Base-by-base conservation (phyloP, 106 monocot species). In the Acanthochlamys bracteata region DNA sequence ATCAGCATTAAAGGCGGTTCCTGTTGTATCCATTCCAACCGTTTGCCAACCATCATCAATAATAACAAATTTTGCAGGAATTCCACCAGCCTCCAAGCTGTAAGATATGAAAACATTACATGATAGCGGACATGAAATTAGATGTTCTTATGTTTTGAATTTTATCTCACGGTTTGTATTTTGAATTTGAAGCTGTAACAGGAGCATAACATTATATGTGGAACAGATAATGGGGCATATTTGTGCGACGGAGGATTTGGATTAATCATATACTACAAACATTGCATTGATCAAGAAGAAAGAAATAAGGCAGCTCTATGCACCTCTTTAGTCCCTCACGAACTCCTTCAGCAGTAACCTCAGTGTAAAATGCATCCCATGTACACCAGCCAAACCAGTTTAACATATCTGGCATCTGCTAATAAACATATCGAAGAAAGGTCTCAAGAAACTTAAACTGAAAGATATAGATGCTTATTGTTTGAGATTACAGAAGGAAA, bases 301-400 rank as follows among this genome's bases (percentile, higher is more conserved):
- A 54, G 2, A 33, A 16, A 68, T 23, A 60, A 20, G 17, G 10
- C 61, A 60, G 17, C 11, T 13, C 10, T 53, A 55, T 45, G 55
- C 22, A 90, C 90, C 85, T 89, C 63, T 84, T 62, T 13, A 89
- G 59, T 26, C 84, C 84, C 68, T 82, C 64, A 24, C 64, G 66
- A 14, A 89, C 76, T 24, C 89, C 89, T 25, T 84, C 68, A 0
- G 89, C 67, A 33, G 81, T 84, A 16, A 89, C 89, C 57, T 82
- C 22, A 15, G 84, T 89, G 59, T 89, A 89, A 60, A 89, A 89
- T 62, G 89, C 89, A 76, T 89, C 89, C 89, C 89, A 89, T 57
- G 89, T 89, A 60, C 89, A 89, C 89, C 89, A 89, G 21, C 89
- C 89, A 72, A 89, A 89, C 89, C 89, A 89, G 71, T 89, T 76